Evolutionary conservation across 1,284 basidiomycete genomes (phyloP), one percentile per base, ranked within the genome.

Genomic region (Erythrobasidium hasegawianum): DNA sequence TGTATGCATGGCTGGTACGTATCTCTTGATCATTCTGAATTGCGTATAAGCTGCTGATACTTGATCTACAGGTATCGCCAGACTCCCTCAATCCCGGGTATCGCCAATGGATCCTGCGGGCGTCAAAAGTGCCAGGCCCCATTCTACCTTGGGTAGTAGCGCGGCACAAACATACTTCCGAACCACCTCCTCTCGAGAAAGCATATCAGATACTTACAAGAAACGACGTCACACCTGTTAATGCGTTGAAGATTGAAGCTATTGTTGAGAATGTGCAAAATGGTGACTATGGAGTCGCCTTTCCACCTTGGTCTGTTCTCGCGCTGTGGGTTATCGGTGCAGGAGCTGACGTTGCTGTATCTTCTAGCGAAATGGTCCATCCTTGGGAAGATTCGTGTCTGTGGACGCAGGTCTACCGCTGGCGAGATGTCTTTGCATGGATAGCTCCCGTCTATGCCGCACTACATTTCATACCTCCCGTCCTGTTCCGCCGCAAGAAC

Each of bases 51-150:
- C 16, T 47, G 43, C 4, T 47, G 7, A 47, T 47, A 4, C 4
- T 47, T 7, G 4, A 7, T n/a, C 5, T 5, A 18, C 67, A 72
- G 68, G 69, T 73, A 64, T 70, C 87, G 26, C 91, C 90, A 7
- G 90, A 93, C 68, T 89, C 90, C 0, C 84, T 95, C 27, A 86
- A 89, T 5, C 79, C 80, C 43, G 88, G 87, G n/a, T 95, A 95
- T 73, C 81, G 80, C 26, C 78, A 77, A 52, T 94, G 91, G 83
- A 83, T 86, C 29, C 77, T 79, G 49, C 81, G 82, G 69, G 89
- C 88, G 0, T 83, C 85, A 2, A 85, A 86, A 71, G 86, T 88
- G 0, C 84, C 86, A 0, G 73, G 77, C 2, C 81, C 83, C 69
- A 83, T 83, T 20, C 77, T 93, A 1, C 75, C 79, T 20, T 84